These are phyloP conservation scores for Gyrodon lividus DNA, from an alignment of 768 basidiomycete species.

Conservation along the genomic window DNA sequence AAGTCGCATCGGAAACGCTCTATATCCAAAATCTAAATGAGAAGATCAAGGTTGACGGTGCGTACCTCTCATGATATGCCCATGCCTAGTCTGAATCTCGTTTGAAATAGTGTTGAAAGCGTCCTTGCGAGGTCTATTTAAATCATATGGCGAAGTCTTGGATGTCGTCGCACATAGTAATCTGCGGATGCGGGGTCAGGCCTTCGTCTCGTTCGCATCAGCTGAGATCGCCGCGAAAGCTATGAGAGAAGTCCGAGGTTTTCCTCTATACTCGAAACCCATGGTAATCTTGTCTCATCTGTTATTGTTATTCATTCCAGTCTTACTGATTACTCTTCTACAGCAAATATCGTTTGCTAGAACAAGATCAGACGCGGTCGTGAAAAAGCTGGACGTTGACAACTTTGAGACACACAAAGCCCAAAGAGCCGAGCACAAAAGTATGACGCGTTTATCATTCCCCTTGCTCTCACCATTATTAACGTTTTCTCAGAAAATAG, in stretches of 20 bases:
- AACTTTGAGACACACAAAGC: constrained; percentile 76
- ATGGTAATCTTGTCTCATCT: constrained; percentile 60
- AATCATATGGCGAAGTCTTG: constrained; percentile 87
- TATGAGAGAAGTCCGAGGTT: constrained; percentile 88
- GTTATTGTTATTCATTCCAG: neutral
- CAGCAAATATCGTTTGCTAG: constrained; percentile 96
- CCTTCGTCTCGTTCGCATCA: constrained; percentile 89
- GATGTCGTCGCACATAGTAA: constrained; percentile 96
- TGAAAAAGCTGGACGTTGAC: constrained; percentile 67
- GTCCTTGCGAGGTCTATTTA: constrained; percentile 86
- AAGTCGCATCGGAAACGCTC: constrained; percentile 74
- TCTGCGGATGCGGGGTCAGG: constrained; percentile 97
- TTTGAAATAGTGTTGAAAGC: constrained; percentile 74
- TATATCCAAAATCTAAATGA: constrained; percentile 98
- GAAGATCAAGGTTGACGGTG: constrained; percentile 82
- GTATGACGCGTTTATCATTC: constrained; percentile 42
- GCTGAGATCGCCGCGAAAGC: constrained; percentile 84
- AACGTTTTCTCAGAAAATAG: constrained; percentile 55
- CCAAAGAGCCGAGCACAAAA: constrained; percentile 77
- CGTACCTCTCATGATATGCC: constrained; percentile 8
- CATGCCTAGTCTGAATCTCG: constrained; percentile 8
- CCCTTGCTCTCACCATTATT: neutral
- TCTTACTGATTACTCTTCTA: constrained; percentile 1
- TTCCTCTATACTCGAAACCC: constrained; percentile 94
- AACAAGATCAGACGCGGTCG: constrained; percentile 87